Evolutionary conservation across 2,329 filamentous ascomycete genomes (phyloP).

Genomic region (Colletotrichum eleusines): DNA sequence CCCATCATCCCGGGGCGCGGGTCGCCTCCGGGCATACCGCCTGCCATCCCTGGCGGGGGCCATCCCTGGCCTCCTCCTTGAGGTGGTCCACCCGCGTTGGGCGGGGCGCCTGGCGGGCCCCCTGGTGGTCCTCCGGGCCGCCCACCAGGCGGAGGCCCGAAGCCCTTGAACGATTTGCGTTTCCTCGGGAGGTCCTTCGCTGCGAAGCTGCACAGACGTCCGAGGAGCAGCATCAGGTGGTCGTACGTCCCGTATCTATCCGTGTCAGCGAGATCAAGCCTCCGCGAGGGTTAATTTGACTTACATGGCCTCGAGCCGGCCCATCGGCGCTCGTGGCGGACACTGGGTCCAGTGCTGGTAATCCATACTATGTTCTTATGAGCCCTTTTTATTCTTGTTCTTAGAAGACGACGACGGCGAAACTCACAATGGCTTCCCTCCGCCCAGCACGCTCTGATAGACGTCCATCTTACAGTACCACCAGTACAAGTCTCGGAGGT

Average conservation of each 20-base stretch:
- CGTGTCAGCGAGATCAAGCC: conserved; percentile 44
- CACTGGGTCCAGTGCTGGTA: conserved; percentile 88
- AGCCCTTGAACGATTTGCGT: conserved; percentile 71
- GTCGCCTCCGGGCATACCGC: conserved; percentile 17
- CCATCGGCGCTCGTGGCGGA: conserved; percentile 84
- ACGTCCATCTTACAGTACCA: conserved; percentile 96
- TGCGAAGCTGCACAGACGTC: conserved; percentile 82
- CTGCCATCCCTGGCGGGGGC: conserved; percentile 25
- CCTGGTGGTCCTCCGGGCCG: conserved; percentile 47
- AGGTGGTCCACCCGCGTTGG: conserved; percentile 34
- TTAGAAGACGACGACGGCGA: background rate
- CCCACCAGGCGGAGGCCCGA: conserved; percentile 59
- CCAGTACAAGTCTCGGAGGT: conserved; percentile 90
- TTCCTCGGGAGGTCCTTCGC: conserved; percentile 84
- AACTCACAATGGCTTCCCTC: conserved; percentile 85
- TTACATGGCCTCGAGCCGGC: conserved; percentile 79
- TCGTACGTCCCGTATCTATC: conserved; percentile 87
- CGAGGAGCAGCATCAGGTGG: conserved; percentile 85
- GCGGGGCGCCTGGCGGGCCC: conserved; percentile 48
- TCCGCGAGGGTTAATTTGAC: conserved; percentile 45
- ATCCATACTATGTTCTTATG: conserved; percentile 71
- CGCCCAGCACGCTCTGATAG: conserved; percentile 90
- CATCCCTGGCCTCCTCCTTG: conserved; percentile 22
- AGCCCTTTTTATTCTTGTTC: conserved; percentile 15
- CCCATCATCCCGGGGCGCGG: conserved; percentile 27